phyloP scores from a whole-genome alignment of 2,329 filamentous ascomycete genomes.

The Fusarium algeriense region DNA sequence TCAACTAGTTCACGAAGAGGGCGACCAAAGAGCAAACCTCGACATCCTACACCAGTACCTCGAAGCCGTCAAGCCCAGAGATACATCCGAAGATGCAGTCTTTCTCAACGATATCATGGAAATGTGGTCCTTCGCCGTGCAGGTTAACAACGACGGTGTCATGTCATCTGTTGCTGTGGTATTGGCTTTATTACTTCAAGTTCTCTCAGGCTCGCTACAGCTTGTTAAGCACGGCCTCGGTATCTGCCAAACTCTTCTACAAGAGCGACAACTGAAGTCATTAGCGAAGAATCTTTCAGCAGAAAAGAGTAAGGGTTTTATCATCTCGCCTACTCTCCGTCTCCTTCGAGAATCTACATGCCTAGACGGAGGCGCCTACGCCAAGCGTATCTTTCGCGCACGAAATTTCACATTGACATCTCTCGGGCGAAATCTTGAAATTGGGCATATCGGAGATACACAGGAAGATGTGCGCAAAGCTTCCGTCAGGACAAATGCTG shows the following conservation, averaged over 20 bases:
- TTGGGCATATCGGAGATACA: constrained; percentile 69
- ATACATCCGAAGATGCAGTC: constrained; percentile 61
- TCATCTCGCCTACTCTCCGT: constrained; percentile 89
- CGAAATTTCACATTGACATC: constrained; percentile 84
- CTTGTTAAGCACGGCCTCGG: constrained; percentile 80
- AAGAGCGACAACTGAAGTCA: constrained; percentile 83
- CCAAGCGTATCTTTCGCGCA: constrained; percentile 80
- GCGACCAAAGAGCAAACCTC: constrained; percentile 57
- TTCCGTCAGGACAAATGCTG: constrained; percentile 84
- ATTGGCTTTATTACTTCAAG: constrained; percentile 83
- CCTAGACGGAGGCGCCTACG: constrained; percentile 86
- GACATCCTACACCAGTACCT: constrained; percentile 78
- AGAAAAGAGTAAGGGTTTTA: constrained; percentile 84
- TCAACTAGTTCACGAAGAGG: constrained; percentile 65
- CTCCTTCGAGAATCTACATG: constrained; percentile 86
- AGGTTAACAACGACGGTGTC: constrained; percentile 83
- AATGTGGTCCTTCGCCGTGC: constrained; percentile 86
- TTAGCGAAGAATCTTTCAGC: constrained; percentile 83
- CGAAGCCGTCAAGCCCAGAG: constrained; percentile 63
- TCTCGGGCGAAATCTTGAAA: constrained; percentile 82
- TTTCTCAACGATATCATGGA: constrained; percentile 86
- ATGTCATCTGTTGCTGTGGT: constrained; percentile 85
- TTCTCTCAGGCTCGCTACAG: constrained; percentile 79
- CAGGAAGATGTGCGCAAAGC: constrained; percentile 76
- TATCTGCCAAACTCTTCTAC: constrained; percentile 84